Evolutionary conservation across 371 early-diverging fungal species (phyloP), one percentile per base, ranked within the genome.

Genomic region (Coemansia sp.): DNA sequence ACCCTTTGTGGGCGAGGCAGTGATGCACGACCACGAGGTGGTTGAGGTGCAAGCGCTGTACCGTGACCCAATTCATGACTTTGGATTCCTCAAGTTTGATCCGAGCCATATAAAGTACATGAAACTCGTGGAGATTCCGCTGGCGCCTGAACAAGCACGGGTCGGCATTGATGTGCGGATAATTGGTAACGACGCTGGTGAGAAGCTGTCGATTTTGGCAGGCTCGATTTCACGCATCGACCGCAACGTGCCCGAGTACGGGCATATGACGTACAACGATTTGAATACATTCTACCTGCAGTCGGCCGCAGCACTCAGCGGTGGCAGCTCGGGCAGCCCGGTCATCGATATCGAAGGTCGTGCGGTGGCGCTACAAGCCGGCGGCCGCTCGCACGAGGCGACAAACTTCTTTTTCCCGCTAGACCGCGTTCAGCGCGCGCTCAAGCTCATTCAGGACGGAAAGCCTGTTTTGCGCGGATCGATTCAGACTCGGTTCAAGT

Each of bases 121-220:
- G 91, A 81, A 85, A 24, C 83, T 94, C n/a, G 82, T 79, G 1
- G 87, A 90, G 63, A 92, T 96, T 46, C 82, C 83, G 28, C 85
- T 96, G 51, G 85, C 83, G 4, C 94, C 97, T 1, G 90, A 91
- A 61, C 73, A 86, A 19, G 97, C 95, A 12, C 87, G 89, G 67
- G 92, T 94, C 8, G 96, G 96, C 13, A 82, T 94, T 46, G 96
- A 96, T 39, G 92, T 96, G 73, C 87, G 94, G 7, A 92, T 96
- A 8, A 93, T 95, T 46, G 96, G 95, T 79, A 95, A 94, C 77
- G 95, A 96, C 80, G 94, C 93, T 17, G 94, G 94, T 62, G 96
- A 96, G 77, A 94, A 96, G 76, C 83, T 95, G 24, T 89, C 90
- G 41, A 94, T 96, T 68, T 80, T 94, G 70, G 87, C 92, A 0